These are phyloP conservation scores for Cercophora samala DNA, from an alignment of 495 filamentous ascomycete species.

Conservation along the genomic window DNA sequence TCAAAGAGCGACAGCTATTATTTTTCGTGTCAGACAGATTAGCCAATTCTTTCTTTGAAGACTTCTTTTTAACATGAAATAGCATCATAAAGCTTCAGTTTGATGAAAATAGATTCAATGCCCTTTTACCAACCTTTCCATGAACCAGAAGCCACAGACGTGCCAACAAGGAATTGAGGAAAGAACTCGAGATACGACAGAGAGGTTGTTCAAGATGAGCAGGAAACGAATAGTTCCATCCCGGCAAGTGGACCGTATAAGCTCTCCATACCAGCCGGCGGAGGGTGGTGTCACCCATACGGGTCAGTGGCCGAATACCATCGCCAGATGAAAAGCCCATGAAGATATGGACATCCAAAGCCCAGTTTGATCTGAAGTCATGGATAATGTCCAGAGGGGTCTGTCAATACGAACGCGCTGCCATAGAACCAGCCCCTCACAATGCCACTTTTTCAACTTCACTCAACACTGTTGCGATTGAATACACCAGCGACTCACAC, in stretches of 20 bases:
- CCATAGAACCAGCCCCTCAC: too few relatives aligned
- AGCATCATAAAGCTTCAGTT: background rate
- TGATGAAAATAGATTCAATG: background rate
- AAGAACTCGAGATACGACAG: background rate
- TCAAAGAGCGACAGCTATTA: too few relatives aligned
- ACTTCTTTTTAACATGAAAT: too few relatives aligned
- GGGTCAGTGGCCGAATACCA: background rate
- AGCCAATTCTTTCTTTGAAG: too few relatives aligned
- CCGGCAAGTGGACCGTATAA: background rate
- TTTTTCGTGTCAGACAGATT: too few relatives aligned
- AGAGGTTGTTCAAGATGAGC: background rate
- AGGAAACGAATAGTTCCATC: background rate
- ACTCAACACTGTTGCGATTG: too few relatives aligned
- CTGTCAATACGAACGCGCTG: background rate
- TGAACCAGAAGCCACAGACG: background rate
- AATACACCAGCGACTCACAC: too few relatives aligned
- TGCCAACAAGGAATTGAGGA: background rate
- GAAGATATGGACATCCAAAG: background rate
- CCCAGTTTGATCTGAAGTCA: background rate
- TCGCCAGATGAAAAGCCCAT: background rate
- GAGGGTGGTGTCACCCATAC: background rate
- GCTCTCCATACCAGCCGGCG: background rate
- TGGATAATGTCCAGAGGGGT: background rate
- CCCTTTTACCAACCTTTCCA: background rate
- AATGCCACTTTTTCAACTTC: too few relatives aligned